These are phyloP conservation scores for Neonectria punicea DNA, from an alignment of 2,329 filamentous ascomycete species.

Conservation along the genomic window DNA sequence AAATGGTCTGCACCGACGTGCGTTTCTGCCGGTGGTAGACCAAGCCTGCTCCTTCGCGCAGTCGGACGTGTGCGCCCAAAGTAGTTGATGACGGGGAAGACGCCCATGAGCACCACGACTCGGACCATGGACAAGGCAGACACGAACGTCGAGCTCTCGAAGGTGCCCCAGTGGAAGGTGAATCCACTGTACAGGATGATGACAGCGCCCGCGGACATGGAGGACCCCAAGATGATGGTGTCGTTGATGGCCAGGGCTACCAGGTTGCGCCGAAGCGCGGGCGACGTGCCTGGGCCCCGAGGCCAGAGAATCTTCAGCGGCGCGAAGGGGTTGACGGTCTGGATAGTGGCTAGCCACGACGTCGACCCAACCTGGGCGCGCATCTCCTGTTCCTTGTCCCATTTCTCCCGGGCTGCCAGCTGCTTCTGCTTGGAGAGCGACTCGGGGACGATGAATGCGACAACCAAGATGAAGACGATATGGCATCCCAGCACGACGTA, in stretches of 20 bases:
- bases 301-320: constrained; percentile 85
- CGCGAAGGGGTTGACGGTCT: constrained; percentile 74
- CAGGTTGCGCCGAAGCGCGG: constrained; percentile 79
- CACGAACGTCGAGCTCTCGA: constrained; percentile 83
- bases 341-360: constrained; percentile 47
- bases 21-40: constrained; percentile 53
- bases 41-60: constrained; percentile 51
- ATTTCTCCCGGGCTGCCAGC: constrained; percentile 74
- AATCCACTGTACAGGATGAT: constrained; percentile 85
- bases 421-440: constrained; percentile 82
- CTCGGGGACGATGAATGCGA: constrained; percentile 81
- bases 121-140: constrained; percentile 82
- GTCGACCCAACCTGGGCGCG: constrained; percentile 31
- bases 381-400: constrained; percentile 59
- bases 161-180: constrained; percentile 83
- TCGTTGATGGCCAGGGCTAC: constrained; percentile 83
- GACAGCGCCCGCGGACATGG: constrained; percentile 84
- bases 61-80: constrained; percentile 71
- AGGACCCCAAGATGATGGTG: constrained; percentile 81
- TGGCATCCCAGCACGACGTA: constrained; percentile 82
- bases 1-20: constrained; percentile 79
- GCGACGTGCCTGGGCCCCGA: constrained; percentile 68
- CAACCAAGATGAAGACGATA: constrained; percentile 75
- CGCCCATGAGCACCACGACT: constrained; percentile 77
- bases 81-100: constrained; percentile 82